phyloP scores from a whole-genome alignment of 257 asterid genomes.

The Asclepias syriaca region DNA sequence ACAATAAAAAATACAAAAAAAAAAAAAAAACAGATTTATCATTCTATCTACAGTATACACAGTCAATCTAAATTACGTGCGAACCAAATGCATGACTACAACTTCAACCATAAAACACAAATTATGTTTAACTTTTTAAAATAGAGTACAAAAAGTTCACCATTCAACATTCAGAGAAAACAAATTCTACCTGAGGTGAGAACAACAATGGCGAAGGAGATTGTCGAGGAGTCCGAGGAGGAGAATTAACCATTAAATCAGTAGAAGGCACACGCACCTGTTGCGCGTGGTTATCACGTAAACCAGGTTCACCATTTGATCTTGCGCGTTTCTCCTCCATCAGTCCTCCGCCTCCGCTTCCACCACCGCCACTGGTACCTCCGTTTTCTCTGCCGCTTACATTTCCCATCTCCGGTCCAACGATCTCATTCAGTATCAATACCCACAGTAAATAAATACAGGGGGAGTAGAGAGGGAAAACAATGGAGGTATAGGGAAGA shows the following conservation, averaged over 20 bases:
- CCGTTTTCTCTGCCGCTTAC: conserved; percentile 53
- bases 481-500: neutral
- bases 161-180: neutral
- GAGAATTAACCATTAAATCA: conserved; percentile 68
- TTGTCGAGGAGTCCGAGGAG: conserved; percentile 52
- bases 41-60: neutral
- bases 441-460: neutral
- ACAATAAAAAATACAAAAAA: neutral
- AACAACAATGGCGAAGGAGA: conserved; percentile 54
- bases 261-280: conserved; percentile 38
- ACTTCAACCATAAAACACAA: neutral
- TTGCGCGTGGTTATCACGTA: conserved; percentile 32
- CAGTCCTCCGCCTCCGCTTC: neutral
- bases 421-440: neutral
- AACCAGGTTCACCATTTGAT: conserved; percentile 16
- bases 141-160: neutral
- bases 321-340: conserved; percentile 24
- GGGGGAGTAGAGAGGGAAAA: neutral
- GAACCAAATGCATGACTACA: neutral
- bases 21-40: neutral
- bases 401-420: conserved; percentile 55
- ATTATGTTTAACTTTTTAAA: neutral
- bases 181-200: conserved; percentile 27
- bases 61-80: neutral
- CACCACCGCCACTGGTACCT: conserved; percentile 20